A percentile compares a stretch with the other conserved stretches of the same genome.
Conservation (phyloP, 768 basidiomycete species). For the Favolaschia claudopus region DNA sequence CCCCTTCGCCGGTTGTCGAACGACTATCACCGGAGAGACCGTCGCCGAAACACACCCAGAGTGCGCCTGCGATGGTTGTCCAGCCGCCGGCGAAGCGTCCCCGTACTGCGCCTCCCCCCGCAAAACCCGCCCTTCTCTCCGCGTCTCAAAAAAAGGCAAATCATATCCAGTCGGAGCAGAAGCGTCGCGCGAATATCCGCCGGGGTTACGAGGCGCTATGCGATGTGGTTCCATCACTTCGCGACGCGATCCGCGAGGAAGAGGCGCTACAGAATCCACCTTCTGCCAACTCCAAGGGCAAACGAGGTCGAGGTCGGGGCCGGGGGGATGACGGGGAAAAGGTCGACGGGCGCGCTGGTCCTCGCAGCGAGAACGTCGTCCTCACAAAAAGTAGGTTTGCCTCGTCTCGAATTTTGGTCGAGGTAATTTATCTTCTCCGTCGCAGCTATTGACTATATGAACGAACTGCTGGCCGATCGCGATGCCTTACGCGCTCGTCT, state of each 20-base stretch:
- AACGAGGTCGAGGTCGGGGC: conserved; percentile 49
- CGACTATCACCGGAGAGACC: conserved; percentile 14
- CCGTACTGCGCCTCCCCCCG: conserved; percentile 21
- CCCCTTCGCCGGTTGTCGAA: conserved; percentile 20
- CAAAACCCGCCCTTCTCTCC: conserved; percentile 66
- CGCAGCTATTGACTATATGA: conserved; percentile 87
- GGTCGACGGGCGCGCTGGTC: conserved; percentile 85
- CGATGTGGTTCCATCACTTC: conserved; percentile 79
- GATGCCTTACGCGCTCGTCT: conserved; percentile 64
- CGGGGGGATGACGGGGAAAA: conserved; percentile 59
- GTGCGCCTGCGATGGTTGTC: conserved; percentile 24
- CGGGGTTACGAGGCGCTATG: conserved; percentile 90
- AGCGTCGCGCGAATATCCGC: conserved; percentile 90
- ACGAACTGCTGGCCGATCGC: conserved; percentile 68
- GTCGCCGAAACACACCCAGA: conserved; percentile 41
- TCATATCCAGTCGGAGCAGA: conserved; percentile 94
- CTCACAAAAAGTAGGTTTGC: conserved; percentile 79
- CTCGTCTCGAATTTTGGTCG: conserved; percentile 2
- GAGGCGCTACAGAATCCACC: conserved; percentile 53
- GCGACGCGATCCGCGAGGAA: conserved; percentile 81
- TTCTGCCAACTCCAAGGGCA: conserved; percentile 48
- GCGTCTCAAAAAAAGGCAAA: conserved; percentile 92
- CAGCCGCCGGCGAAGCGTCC: conserved; percentile 15
- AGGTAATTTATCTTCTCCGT: conserved; percentile 3
- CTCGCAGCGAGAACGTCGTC: conserved; percentile 90